Evolutionary conservation across 1,284 basidiomycete species (phyloP), one percentile per base, ranked within the genome.

Genomic region (Ceratobasidium sp.): DNA sequence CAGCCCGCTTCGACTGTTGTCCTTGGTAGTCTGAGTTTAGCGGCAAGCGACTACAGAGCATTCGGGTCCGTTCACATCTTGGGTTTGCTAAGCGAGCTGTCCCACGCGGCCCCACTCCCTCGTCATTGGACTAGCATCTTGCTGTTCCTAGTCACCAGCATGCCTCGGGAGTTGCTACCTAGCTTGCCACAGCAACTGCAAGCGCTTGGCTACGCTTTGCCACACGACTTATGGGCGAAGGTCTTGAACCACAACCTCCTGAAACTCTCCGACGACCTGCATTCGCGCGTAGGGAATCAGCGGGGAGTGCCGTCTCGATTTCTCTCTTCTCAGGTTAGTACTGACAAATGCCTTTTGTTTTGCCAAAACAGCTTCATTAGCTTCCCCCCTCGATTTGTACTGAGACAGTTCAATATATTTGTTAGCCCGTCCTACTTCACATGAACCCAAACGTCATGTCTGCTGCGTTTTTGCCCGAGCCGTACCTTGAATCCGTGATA

Each of bases 301-400:
- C 79, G 77, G 77, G 79, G 77, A 75, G 75, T 80, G 38, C 76
- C 81, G 74, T 77, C 77, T 73, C 77, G 77, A 73, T 81, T 82
- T 75, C 75, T 82, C 75, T 74, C 78, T 58, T 76, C 77, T 72
- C 82, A 84, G 83, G 84, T 85, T 72, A 80, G 83, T 80, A 73
- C 75, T 75, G 66, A 76, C 72, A 72, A 33, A 73, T 72, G 71
- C 40, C 66, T 73, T 74, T 71, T 33, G 30, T 40, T 72, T 72
- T 36, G 28, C 75, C 59, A 75, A 75, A 73, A 36, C 40, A 25
- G 67, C 61, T 72, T 76, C 72, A 70, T 76, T 73, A 30, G 74
- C 63, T 73, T 62, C 51, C 62, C 28, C 73, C 38, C 30, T 70
- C 56, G 60, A 51, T 36, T 59, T 70, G 67, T 70, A 70, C 67